These are phyloP conservation scores for Calvatia gigantea DNA, from an alignment of 768 basidiomycete species.

Conservation along the genomic window DNA sequence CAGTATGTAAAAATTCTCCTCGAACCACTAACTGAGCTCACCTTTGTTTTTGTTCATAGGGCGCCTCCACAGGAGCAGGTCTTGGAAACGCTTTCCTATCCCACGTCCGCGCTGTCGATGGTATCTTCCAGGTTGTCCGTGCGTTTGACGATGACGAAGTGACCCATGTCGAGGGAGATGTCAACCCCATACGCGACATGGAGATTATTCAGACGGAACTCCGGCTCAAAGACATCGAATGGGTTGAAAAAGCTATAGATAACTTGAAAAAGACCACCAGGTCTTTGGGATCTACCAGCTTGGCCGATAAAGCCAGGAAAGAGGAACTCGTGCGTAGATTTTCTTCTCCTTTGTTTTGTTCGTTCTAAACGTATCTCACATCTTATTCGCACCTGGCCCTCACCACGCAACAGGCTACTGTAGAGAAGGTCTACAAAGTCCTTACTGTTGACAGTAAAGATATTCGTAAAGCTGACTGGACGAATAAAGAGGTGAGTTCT, in stretches of 20 bases:
- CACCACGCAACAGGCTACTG: conserved; percentile 51
- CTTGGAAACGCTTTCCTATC: conserved; percentile 97
- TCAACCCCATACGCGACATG: conserved; percentile 95
- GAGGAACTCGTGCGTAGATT: conserved; percentile 77
- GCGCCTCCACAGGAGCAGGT: conserved; percentile 96
- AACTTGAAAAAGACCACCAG: conserved; percentile 70
- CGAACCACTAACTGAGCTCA: neutral
- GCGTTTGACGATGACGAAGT: conserved; percentile 99
- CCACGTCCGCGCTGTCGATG: conserved; percentile 96
- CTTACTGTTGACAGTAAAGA: conserved; percentile 83
- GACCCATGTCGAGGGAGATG: conserved; percentile 98
- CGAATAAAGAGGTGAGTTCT: conserved; percentile 85
- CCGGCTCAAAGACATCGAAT: conserved; percentile 95
- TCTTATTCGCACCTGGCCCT: neutral
- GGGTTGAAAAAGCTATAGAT: conserved; percentile 92
- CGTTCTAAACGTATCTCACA: too few relatives aligned
- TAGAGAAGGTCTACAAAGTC: conserved; percentile 81
- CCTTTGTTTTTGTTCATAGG: conserved; percentile 36
- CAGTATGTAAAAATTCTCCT: conserved; percentile 47
- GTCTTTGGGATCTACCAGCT: conserved; percentile 64
- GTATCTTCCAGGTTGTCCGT: conserved; percentile 97
- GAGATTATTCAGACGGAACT: conserved; percentile 94
- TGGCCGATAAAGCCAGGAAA: conserved; percentile 94
- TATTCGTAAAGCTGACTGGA: conserved; percentile 92
- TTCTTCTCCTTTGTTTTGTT: neutral